Base-by-base conservation (phyloP, 2,329 filamentous ascomycete species). In the Pezicula rhizophila region DNA sequence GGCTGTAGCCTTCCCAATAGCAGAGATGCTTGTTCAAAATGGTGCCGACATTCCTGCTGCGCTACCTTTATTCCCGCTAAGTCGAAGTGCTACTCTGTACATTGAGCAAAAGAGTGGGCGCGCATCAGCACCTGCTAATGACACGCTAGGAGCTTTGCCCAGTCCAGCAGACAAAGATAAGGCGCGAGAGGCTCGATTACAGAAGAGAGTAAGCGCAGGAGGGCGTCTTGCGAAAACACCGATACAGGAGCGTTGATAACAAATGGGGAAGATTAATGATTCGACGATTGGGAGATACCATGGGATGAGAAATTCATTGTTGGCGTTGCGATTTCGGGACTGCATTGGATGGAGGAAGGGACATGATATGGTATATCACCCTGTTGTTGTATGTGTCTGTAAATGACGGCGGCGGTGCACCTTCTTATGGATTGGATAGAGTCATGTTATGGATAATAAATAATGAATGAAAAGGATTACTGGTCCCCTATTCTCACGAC, bases 1-100 rank as follows among this genome's bases (percentile, higher is more conserved):
- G 56, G 64, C 73, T 3, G 76, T 83, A 8, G 79, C 91, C 0
- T 99, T 99, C 64, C 84, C 93, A 0, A 76, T 97, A 38, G 93
- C 93, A 12, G 93, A 99, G 66, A 72, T 99, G 51, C 77, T 99
- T 12, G 75, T 95, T 12, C 95, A 97, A 60, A 97, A 99, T 62
- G 93, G 93, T 14, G 91, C 91, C 3, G 87, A 96, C 53, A 85
- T 97, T 31, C 92, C 93, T 0, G 64, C 73, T 1, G 73, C 81
- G 2, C 75, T 87, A 52, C 88, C 91, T 1, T 85, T 89, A 0
- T 91, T 97, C 57, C 89, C 90, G 1, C 77, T 99, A 10, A 90
- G 89, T 52, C 75, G 80, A 8, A 85, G 84, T 42, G 92, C 93
- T 2, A 84, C 87, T 61, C 68, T 87, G 31, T 99, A 96, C 60